Evolutionary conservation across 1,284 basidiomycete species (phyloP), one percentile per base, ranked within the genome.

Genomic region (Calocybe gambosa): DNA sequence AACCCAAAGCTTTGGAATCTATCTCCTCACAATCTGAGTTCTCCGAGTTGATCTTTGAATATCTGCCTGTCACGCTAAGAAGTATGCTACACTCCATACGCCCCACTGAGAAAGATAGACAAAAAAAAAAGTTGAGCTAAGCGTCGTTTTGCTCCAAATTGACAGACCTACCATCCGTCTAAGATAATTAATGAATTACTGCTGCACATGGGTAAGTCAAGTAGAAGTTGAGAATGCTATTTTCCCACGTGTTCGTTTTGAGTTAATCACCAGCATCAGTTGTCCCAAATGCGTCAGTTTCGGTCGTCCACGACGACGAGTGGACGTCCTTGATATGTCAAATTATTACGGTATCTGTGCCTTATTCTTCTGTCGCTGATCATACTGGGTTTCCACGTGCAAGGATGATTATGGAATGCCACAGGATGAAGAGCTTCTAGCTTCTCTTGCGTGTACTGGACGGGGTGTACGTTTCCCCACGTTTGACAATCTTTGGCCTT

Each of bases 301-400:
- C 57, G 5, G 23, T 61, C 8, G 44, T 49, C 16, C 57, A 58
- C 31, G 58, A 60, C 43, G 51, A 58, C 39, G 54, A 55, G 19
- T 61, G 55, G 57, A 34, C 50, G 38, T 44, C 45, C 16, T 20
- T 56, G 12, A 26, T 57, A 41, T 40, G 25, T 28, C 38, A 47
- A 33, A 50, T 54, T 42, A 37, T 29, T 31, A 20, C 10, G 40
- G 28, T 36, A 23, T 42, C n/a, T 39, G 13, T 21, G 25, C 10
- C 6, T 33, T n/a, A n/a, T 38, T 25, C 21, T 15, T 10, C 21
- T 10, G 36, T 43, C n/a, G 5, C 18, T 43, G 34, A 37, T 43
- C 33, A 36, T 12, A 13, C 7, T 36, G 13, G 12, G 23, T 13
- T 2, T 12, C 19, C 20, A 15, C 19, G 15, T 33, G 29, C 37